Conservation (phyloP, 768 basidiomycete species). For the Kwoniella europaea region DNA sequence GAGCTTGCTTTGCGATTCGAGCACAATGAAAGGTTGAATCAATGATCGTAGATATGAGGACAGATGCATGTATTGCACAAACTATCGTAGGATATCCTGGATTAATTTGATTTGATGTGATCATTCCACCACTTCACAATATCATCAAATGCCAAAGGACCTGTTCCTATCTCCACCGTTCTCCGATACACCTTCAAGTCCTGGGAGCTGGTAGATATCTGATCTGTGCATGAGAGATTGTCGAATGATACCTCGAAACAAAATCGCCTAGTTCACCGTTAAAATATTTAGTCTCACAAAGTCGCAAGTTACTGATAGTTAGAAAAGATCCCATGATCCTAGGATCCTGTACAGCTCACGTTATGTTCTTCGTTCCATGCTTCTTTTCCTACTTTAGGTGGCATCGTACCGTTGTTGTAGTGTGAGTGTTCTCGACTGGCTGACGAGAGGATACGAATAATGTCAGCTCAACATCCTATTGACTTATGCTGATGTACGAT, state of each 20-base stretch:
- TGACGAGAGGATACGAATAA: neutral
- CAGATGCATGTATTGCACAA: too few relatives aligned
- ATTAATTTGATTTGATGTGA: too few relatives aligned
- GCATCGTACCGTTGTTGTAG: neutral
- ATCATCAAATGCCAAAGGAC: too few relatives aligned
- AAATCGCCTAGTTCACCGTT: neutral
- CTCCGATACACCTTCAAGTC: constrained; percentile 23
- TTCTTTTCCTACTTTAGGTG: constrained; percentile 17
- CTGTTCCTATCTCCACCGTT: constrained; percentile 42
- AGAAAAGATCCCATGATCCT: too few relatives aligned
- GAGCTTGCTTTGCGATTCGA: too few relatives aligned
- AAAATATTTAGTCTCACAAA: too few relatives aligned
- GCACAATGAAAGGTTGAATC: too few relatives aligned
- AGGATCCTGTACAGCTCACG: neutral
- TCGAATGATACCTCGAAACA: constrained; percentile 19
- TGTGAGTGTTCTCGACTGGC: neutral
- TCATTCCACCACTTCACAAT: too few relatives aligned
- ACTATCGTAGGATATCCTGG: too few relatives aligned
- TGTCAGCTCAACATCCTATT: neutral
- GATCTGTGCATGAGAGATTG: constrained; percentile 10
- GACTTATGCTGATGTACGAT: too few relatives aligned
- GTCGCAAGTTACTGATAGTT: too few relatives aligned
- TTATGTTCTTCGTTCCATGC: constrained; percentile 24
- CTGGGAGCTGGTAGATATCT: constrained; percentile 25
- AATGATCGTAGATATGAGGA: too few relatives aligned